phyloP scores from a whole-genome alignment of 768 basidiomycete species.

The Hortiboletus campestris region DNA sequence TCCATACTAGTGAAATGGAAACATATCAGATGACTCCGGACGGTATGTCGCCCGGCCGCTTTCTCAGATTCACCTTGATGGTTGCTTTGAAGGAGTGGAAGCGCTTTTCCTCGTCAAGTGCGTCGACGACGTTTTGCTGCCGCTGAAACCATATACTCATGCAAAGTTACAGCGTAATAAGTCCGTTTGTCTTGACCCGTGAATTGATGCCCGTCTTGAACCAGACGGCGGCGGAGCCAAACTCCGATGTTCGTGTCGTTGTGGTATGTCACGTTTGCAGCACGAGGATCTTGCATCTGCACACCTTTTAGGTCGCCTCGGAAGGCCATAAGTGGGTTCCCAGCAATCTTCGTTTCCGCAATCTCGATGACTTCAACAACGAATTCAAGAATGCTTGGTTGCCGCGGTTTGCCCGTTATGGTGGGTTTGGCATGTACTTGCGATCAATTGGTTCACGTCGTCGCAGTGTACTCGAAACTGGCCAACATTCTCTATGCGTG shows the following conservation, averaged over 20 bases:
- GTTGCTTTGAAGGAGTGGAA: conserved; percentile 34
- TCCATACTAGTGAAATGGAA: conserved; percentile 17
- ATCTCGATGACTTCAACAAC: conserved; percentile 36
- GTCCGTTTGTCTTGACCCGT: conserved; percentile 55
- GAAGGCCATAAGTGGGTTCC: conserved; percentile 23
- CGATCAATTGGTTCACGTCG: neutral
- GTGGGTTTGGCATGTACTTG: conserved; percentile 17
- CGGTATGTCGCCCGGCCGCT: conserved; percentile 13
- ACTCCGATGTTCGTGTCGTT: conserved; percentile 60
- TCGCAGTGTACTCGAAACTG: conserved; percentile 50
- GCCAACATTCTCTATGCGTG: conserved; percentile 48
- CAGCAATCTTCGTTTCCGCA: conserved; percentile 26
- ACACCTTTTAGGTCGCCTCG: conserved; percentile 34
- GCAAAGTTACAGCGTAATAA: conserved; percentile 38
- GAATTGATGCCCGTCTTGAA: conserved; percentile 52
- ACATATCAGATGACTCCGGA: conserved; percentile 24
- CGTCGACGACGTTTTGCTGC: neutral
- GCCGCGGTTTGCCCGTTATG: conserved; percentile 30
- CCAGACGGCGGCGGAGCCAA: conserved; percentile 44
- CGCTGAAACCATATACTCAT: neutral
- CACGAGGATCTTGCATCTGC: neutral
- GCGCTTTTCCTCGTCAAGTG: conserved; percentile 47
- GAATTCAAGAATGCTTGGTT: conserved; percentile 26
- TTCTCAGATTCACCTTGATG: neutral
- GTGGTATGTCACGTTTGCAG: conserved; percentile 38